Percentiles rank a stretch among this genome's conserved stretches.
phyloP scores from a whole-genome alignment of 257 asterid species.

The Ocimum tenuiflorum region DNA sequence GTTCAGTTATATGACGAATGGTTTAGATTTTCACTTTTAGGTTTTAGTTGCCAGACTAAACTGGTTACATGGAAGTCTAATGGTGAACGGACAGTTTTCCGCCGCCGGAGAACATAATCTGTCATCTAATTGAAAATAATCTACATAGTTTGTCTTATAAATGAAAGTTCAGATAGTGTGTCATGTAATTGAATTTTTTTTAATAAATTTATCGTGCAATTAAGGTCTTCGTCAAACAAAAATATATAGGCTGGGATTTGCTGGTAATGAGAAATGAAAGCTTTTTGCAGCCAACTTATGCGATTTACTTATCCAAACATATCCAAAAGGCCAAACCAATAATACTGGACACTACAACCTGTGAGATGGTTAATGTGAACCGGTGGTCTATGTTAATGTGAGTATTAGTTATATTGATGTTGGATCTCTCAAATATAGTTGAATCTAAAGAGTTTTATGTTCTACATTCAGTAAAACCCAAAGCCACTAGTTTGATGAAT shows the following conservation, averaged over 20 bases:
- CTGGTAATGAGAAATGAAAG: not conserved
- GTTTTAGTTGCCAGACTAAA: no score
- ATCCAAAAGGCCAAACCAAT: not conserved
- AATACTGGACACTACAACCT: not conserved
- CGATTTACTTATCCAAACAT: not conserved
- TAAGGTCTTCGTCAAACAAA: no score
- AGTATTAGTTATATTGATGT: not conserved
- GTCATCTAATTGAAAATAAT: no score
- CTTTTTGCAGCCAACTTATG: not conserved
- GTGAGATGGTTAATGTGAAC: not conserved
- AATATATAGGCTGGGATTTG: not conserved
- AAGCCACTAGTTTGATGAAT: not conserved
- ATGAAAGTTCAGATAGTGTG: no score
- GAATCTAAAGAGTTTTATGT: not conserved
- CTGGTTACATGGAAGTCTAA: no score
- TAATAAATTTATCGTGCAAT: no score
- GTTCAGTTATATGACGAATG: no score
- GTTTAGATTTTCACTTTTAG: no score
- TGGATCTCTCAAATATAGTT: not conserved
- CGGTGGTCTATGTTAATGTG: not conserved
- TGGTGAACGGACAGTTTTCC: no score
- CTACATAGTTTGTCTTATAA: no score
- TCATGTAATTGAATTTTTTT: no score
- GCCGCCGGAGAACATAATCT: no score
- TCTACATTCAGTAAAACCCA: not conserved